These are phyloP conservation scores for Pseudogymnoascus sp. DNA, from an alignment of 2,329 filamentous ascomycete genomes.

Conservation along the genomic window DNA sequence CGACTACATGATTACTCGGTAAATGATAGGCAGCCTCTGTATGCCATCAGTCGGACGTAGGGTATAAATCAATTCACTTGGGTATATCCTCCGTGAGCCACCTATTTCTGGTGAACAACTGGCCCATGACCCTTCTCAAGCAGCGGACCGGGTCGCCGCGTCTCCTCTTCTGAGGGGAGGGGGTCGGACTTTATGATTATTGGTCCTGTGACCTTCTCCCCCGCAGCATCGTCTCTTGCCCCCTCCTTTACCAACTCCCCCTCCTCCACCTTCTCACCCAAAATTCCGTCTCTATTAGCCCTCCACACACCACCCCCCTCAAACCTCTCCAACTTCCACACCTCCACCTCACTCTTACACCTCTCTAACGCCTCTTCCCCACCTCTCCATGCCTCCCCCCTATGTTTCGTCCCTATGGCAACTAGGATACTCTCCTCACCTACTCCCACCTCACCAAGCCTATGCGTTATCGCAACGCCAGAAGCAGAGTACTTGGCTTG, in stretches of 20 bases:
- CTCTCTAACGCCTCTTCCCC: constrained; percentile 84
- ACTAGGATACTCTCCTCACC: constrained; percentile 92
- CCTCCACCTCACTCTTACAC: constrained; percentile 80
- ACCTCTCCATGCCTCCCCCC: constrained; percentile 76
- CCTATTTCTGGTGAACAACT: constrained; percentile 15
- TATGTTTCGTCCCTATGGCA: constrained; percentile 74
- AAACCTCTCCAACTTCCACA: constrained; percentile 94
- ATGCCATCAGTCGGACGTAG: not conserved
- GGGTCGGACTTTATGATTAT: not conserved
- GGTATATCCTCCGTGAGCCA: too few species aligned
- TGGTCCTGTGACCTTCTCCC: not conserved
- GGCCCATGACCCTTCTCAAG: constrained; percentile 25
- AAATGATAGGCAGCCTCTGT: not conserved
- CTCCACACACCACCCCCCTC: constrained; percentile 73
- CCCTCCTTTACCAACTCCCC: not conserved
- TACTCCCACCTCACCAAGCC: constrained; percentile 76
- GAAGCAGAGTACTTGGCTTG: constrained; percentile 54
- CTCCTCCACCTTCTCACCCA: constrained; percentile 41
- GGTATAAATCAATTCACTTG: too few species aligned
- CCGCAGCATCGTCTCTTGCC: not conserved
- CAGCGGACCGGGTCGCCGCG: constrained; percentile 15
- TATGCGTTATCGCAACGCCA: constrained; percentile 73
- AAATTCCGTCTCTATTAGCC: constrained; percentile 69
- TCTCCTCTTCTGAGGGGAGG: constrained; percentile 11
- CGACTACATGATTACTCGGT: not conserved